Conservation (phyloP, 352 stramenopile genomes). For the Phytophthora hibernalis region DNA sequence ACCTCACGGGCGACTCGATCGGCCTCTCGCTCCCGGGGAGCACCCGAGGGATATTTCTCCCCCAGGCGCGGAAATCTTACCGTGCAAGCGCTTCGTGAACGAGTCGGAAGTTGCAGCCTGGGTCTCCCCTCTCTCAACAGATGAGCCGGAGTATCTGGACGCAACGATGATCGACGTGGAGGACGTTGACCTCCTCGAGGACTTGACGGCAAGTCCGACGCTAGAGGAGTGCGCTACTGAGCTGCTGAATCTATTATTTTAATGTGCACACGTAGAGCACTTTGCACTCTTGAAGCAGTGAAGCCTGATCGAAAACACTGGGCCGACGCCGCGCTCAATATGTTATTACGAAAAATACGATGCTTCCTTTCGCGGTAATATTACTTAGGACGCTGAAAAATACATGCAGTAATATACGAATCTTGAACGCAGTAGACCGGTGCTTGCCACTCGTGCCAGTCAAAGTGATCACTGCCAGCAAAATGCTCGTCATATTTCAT, state of each 20-base stretch:
- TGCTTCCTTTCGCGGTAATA: too few species aligned
- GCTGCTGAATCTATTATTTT: constrained; percentile 69
- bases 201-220: constrained; percentile 43
- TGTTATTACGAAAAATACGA: constrained; percentile 21
- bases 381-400: too few species aligned
- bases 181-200: constrained; percentile 35
- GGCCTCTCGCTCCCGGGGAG: constrained; percentile 1
- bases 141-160: constrained; percentile 26
- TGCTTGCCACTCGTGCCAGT: too few species aligned
- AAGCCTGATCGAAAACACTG: neutral
- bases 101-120: constrained; percentile 8
- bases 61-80: neutral
- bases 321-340: neutral
- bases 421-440: too few species aligned
- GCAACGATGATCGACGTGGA: constrained; percentile 10
- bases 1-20: constrained; percentile 15
- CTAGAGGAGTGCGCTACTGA: constrained; percentile 70
- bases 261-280: constrained; percentile 22
- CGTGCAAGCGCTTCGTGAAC: constrained; percentile 12
- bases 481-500: too few species aligned
- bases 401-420: too few species aligned
- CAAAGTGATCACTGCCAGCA: too few species aligned
- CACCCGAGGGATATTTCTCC: neutral
- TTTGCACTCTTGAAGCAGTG: constrained; percentile 1
- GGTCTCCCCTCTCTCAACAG: constrained; percentile 1